phyloP scores from a whole-genome alignment of 148 eudicot species.

The Linanthus parryae region DNA sequence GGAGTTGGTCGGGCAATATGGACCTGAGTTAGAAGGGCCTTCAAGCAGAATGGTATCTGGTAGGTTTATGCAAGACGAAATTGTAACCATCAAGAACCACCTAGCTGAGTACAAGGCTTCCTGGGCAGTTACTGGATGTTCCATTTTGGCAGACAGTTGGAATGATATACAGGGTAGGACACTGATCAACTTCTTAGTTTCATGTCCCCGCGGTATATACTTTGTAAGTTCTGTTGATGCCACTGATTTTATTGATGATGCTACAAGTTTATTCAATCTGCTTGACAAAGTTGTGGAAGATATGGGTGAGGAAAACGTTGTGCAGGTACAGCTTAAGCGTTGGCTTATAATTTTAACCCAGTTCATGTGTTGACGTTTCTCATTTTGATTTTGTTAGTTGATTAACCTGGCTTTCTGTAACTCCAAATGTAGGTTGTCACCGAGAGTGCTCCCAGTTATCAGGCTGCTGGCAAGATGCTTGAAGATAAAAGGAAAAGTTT shows the following conservation, averaged over 20 bases:
- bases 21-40: conserved; percentile 65
- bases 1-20: conserved; percentile 79
- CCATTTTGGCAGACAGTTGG: conserved; percentile 95
- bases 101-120: conserved; percentile 73
- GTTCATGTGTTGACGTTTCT: background rate
- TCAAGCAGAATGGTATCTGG: conserved; percentile 62
- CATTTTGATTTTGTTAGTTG: background rate
- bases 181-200: conserved; percentile 66
- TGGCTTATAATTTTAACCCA: conserved; percentile 1
- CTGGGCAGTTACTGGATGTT: conserved; percentile 91
- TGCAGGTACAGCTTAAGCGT: conserved; percentile 51
- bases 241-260: conserved; percentile 61
- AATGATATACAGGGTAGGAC: conserved; percentile 57
- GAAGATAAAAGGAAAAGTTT: conserved; percentile 73
- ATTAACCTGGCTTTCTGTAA: background rate
- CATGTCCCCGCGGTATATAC: conserved; percentile 89
- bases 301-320: conserved; percentile 84
- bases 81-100: conserved; percentile 48
- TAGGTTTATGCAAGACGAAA: conserved; percentile 73
- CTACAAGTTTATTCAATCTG: conserved; percentile 53
- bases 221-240: conserved; percentile 78
- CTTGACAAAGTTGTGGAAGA: conserved; percentile 88
- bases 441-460: conserved; percentile 65
- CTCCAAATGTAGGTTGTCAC: conserved; percentile 64
- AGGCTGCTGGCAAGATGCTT: conserved; percentile 93